Conservation (phyloP, 148 eudicot species). For the Rhododendron kiyosumense region DNA sequence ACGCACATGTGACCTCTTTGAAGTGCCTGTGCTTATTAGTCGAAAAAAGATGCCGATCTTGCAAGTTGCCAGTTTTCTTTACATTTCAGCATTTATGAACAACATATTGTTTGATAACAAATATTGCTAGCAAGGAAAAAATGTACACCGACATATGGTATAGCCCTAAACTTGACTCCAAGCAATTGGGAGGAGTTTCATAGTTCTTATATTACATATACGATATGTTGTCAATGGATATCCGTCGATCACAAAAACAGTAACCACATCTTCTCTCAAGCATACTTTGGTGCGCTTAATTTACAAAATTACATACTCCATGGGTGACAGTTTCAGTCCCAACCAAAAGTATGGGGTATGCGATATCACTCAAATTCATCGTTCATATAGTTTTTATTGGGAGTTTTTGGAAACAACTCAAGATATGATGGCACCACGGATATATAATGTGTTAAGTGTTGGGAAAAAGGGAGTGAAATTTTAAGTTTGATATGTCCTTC, state of each 20-base stretch:
- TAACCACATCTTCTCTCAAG: not conserved
- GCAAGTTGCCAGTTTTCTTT: not conserved
- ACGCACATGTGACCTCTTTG: not conserved
- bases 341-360: not conserved
- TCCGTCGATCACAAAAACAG: not conserved
- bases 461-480: not conserved
- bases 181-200: not conserved
- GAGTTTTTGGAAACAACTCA: not conserved
- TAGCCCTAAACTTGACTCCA: not conserved
- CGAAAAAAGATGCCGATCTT: not conserved
- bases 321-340: not conserved
- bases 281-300: not conserved
- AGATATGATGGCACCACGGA: not conserved
- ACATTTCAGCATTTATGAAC: not conserved
- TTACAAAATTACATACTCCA: not conserved
- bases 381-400: not conserved
- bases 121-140: not conserved
- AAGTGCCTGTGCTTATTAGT: not conserved
- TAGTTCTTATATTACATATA: not conserved
- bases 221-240: not conserved
- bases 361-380: not conserved
- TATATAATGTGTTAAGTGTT: not conserved
- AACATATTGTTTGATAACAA: not conserved
- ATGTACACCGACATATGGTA: not conserved
- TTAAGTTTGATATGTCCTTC: not conserved